phyloP scores from a whole-genome alignment of 2,329 filamentous ascomycete genomes.

The Alternaria atra region DNA sequence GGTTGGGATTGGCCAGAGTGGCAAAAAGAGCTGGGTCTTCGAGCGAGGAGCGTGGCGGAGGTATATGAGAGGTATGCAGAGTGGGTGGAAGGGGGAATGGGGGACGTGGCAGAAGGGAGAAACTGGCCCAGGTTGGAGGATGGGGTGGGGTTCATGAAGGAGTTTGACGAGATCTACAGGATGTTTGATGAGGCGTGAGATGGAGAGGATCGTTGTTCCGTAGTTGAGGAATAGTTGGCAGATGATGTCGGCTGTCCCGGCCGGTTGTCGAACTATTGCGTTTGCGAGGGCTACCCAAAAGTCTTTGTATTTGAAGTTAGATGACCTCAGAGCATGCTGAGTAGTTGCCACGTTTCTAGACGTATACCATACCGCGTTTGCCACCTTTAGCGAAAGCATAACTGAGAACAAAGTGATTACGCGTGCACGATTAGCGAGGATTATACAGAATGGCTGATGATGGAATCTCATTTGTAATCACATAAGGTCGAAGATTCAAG shows the following conservation, averaged over 20 bases:
- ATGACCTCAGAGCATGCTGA: neutral
- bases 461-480: neutral
- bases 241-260: neutral
- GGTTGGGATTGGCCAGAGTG: conserved; percentile 55
- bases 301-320: neutral
- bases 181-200: neutral
- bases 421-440: neutral
- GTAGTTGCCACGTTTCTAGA: neutral
- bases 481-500: neutral
- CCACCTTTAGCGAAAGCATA: neutral
- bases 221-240: neutral
- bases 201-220: neutral
- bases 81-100: conserved; percentile 18
- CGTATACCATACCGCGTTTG: neutral
- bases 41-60: conserved; percentile 32
- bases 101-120: neutral
- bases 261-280: no score
- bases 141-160: neutral
- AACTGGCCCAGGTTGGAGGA: neutral
- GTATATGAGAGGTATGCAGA: conserved; percentile 44
- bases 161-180: neutral
- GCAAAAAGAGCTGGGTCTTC: conserved; percentile 39
- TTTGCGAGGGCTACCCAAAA: neutral
- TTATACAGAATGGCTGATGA: neutral
- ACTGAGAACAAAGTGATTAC: neutral